Percentiles rank a stretch among this genome's conserved stretches.
Conservation (phyloP, 129 eudicot genomes). For the Pittosporum tobira region DNA sequence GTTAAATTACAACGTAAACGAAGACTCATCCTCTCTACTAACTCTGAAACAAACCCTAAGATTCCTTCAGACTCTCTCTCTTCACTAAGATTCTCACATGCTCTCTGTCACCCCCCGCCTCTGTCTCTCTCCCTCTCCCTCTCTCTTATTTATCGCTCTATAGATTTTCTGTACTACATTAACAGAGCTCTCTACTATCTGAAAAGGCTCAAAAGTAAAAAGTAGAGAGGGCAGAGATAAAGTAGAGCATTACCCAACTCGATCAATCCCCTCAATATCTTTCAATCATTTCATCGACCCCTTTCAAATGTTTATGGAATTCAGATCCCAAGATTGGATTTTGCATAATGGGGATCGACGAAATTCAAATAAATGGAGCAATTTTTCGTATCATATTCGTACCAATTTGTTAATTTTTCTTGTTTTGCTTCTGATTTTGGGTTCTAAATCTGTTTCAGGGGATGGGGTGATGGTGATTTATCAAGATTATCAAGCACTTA, state of each 20-base stretch:
- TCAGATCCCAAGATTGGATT: background rate
- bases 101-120: background rate
- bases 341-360: too few relatives aligned
- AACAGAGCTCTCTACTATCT: too few relatives aligned
- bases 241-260: background rate
- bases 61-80: conserved; percentile 2
- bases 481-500: conserved; percentile 56
- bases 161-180: background rate
- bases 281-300: background rate
- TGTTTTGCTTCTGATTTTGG: conserved; percentile 18
- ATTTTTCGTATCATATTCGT: conserved; percentile 7
- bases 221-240: background rate
- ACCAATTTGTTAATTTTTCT: conserved; percentile 11
- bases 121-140: conserved; percentile 3
- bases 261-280: background rate
- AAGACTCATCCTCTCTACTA: too few relatives aligned
- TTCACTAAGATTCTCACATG: conserved; percentile 12
- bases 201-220: background rate
- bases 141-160: conserved; percentile 11
- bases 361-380: conserved; percentile 9
- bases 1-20: conserved; percentile 18
- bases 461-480: conserved; percentile 29
- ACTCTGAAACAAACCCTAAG: too few relatives aligned
- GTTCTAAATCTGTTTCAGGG: conserved; percentile 37
- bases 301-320: conserved; percentile 15